Evolutionary conservation across 495 filamentous ascomycete species (phyloP), one percentile per base, ranked within the genome.

Genomic region (Xanthoparmelia taractica): DNA sequence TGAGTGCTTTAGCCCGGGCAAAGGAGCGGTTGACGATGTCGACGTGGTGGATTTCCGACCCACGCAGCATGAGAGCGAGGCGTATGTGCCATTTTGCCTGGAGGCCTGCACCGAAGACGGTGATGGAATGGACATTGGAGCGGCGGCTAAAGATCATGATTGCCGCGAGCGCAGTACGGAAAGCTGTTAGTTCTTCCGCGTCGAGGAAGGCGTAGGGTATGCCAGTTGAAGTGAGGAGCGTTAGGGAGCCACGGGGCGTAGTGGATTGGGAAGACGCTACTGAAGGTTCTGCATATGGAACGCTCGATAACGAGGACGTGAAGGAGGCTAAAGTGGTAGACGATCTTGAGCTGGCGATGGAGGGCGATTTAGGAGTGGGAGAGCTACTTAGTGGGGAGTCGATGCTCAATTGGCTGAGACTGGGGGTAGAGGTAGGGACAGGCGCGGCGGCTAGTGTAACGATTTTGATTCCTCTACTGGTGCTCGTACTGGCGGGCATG

Each of bases 51-150:
- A 96, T 87, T 8, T 89, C 89, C 18, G 73, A 65, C 0, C 87
- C 86, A 20, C 87, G 84, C 18, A 96, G 78, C 25, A 90, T 79
- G 29, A 98, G 77, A 1, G 90, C 84, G 17, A 96, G 80, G 0
- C 91, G 88, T 58, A 92, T 84, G 73, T 96, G 92, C 93, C 93
- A 98, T 73, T 90, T 91, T 15, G 94, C 94, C 74, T 96, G 92
- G 65, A 86, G 83, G 29, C 93, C 93, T 17, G 87, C 84, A n/a
- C 93, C 94, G 71, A 98, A 97, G 58, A 96, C 87, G 34, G 86
- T 82, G 4, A 96, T 65, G 15, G 85, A 90, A 66, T 86, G 84
- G 36, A 93, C 84, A 55, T 79, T 75, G 48, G 79, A 74, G 58
- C 94, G 88, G 67, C 84, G 85, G 58, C 79, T 81, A 56, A 97